Percentiles rank a stretch among this genome's conserved stretches.
phyloP scores from a whole-genome alignment of 2,329 filamentous ascomycete species.

The Fusarium tanahbumbuense region DNA sequence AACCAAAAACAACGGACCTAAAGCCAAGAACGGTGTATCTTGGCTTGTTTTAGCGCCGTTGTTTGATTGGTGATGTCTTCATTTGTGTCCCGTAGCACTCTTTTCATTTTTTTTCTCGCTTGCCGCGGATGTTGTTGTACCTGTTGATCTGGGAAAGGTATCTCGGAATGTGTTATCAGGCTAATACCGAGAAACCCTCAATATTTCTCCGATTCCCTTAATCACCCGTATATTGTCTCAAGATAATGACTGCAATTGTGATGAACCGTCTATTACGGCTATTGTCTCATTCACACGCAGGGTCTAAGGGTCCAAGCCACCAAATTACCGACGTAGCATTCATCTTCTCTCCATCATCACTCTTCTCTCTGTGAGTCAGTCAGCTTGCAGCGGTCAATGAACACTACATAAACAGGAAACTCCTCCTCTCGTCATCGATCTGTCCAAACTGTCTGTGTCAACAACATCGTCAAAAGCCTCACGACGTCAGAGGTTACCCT shows the following conservation, averaged over 20 bases:
- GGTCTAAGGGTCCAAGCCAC: conserved; percentile 31
- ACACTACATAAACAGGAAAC: not conserved
- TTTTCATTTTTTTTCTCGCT: conserved; percentile 16
- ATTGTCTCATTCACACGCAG: conserved; percentile 10
- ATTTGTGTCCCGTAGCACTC: not conserved
- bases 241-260: too few species aligned
- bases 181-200: not conserved
- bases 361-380: not conserved
- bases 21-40: conserved; percentile 13
- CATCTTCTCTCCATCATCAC: not conserved
- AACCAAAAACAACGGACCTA: not conserved
- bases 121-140: conserved; percentile 30
- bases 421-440: conserved; percentile 26
- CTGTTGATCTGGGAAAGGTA: conserved; percentile 31
- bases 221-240: not conserved
- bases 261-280: conserved; percentile 17
- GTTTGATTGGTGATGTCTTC: conserved; percentile 37
- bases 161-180: not conserved
- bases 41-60: conserved; percentile 25
- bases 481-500: conserved; percentile 36
- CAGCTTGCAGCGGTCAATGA: not conserved
- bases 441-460: not conserved
- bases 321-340: conserved; percentile 18
- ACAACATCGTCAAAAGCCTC: conserved; percentile 38
- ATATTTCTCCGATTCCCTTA: not conserved